Base-by-base conservation (phyloP, 164 flowering plant species). In the Euptelea pleiosperma region DNA sequence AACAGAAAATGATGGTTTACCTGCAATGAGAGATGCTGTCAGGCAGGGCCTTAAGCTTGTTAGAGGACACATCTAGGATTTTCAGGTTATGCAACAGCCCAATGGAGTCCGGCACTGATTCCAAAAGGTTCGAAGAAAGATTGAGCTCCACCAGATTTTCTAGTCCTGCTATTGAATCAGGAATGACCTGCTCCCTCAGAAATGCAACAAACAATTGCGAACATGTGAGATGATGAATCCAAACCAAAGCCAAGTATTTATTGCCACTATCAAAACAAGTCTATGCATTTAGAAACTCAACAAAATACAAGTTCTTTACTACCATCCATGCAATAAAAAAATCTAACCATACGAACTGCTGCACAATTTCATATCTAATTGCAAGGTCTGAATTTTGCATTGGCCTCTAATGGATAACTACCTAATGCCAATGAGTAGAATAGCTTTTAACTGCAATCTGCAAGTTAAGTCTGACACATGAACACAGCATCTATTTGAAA, bases 121-220 rank as follows among this genome's bases (percentile, higher is more conserved):
- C 83, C 74, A 93, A 68, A 34, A 78, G 71, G 74, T 93, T 93
- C 28, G 94, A 75, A 33, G 91, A 70, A 45, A 82, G 76, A 67
- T 79, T 66, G 14, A 93, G 85, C 74, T 87, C 96, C 75, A 82
- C 89, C 6, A 93, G 84, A 37, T 64, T 80, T 66, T 73, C 82
- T 37, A 93, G 70, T 30, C 96, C 92, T n/a, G 86, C 79, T 69
- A 93, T 81, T 28, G 97, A 80, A 69, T 89, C 98, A 61, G 98
- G 97, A 63, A 93, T 66, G 1, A 49, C 73, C 98, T 91, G 82
- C 65, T 64, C 41, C 52, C 36, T 36, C 71, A 36, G 36, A 74
- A n/a, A 54, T 30, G 60, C 19, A 36, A 24, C 49, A 25, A 36
- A 46, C 26, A 45, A 37, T 34, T 3, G 9, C 15, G 2, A 48